Evolutionary conservation across 1,284 basidiomycete species (phyloP).

Genomic region (Leccinum pallidistipes): DNA sequence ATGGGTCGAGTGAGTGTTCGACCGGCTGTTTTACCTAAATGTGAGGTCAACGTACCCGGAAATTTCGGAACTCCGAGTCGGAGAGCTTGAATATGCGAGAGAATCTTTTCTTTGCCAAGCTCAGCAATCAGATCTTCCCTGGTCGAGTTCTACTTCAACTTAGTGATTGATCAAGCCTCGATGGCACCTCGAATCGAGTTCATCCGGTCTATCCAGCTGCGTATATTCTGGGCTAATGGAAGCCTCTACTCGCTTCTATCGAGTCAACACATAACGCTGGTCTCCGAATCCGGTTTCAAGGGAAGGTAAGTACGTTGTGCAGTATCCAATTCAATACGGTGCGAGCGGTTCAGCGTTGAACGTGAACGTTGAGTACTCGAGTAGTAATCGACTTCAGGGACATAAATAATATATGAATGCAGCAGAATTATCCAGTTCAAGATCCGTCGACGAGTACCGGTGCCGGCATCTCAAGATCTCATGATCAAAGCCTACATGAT

Average conservation of each 20-base stretch:
- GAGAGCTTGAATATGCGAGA: too few relatives aligned
- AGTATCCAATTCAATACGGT: background rate
- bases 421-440: background rate
- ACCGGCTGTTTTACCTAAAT: too few relatives aligned
- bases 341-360: background rate
- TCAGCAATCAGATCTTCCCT: too few relatives aligned
- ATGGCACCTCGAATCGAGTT: background rate
- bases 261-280: background rate
- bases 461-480: conserved; percentile 5
- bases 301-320: background rate
- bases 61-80: too few relatives aligned
- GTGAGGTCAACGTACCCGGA: too few relatives aligned
- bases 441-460: background rate
- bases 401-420: background rate
- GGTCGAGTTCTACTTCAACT: too few relatives aligned
- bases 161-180: too few relatives aligned
- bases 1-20: too few relatives aligned
- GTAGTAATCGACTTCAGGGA: background rate
- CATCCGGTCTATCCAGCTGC: background rate
- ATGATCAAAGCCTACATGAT: conserved; percentile 18
- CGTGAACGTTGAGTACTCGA: background rate
- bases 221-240: background rate
- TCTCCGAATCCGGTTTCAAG: background rate
- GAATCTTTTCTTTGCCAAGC: too few relatives aligned
- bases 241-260: background rate